Conservation (phyloP, 1,284 basidiomycete genomes). For the Rhodotorula sp. region DNA sequence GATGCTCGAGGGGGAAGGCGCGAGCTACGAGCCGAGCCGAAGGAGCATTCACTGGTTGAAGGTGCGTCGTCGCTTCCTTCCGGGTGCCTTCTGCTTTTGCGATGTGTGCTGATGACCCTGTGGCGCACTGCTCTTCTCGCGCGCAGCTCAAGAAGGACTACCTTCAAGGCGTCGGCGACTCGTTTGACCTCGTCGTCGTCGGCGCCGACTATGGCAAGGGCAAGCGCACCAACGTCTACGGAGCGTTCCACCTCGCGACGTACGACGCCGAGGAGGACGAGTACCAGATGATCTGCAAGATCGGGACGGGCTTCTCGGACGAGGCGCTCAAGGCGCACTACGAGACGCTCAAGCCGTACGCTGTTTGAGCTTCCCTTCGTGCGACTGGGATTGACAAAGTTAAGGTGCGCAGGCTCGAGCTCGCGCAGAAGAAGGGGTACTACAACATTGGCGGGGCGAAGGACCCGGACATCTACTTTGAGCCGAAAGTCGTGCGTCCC, state of each 20-base stretch:
- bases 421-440: constrained; percentile 59
- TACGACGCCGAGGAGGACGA: constrained; percentile 88
- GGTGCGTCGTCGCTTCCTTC: constrained; percentile 56
- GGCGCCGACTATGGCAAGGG: constrained; percentile 97
- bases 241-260: constrained; percentile 91
- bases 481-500: constrained; percentile 51
- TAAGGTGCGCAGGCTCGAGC: constrained; percentile 57
- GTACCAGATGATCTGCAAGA: constrained; percentile 97
- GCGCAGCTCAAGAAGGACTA: constrained; percentile 93
- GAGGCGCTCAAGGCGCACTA: constrained; percentile 82
- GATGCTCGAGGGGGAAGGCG: constrained; percentile 87
- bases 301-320: constrained; percentile 97
- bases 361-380: constrained; percentile 25
- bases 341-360: constrained; percentile 64
- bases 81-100: not conserved
- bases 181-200: constrained; percentile 93
- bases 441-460: constrained; percentile 82
- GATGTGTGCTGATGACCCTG: too few relatives aligned
- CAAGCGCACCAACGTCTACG: constrained; percentile 94
- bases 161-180: constrained; percentile 94
- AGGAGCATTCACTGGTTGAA: constrained; percentile 98
- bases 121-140: not conserved
- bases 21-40: constrained; percentile 92
- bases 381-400: too few relatives aligned
- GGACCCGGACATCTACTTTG: constrained; percentile 85